Evolutionary conservation across 2,329 filamentous ascomycete species (phyloP), one percentile per base, ranked within the genome.

Genomic region (Fusarium pseudograminearum): DNA sequence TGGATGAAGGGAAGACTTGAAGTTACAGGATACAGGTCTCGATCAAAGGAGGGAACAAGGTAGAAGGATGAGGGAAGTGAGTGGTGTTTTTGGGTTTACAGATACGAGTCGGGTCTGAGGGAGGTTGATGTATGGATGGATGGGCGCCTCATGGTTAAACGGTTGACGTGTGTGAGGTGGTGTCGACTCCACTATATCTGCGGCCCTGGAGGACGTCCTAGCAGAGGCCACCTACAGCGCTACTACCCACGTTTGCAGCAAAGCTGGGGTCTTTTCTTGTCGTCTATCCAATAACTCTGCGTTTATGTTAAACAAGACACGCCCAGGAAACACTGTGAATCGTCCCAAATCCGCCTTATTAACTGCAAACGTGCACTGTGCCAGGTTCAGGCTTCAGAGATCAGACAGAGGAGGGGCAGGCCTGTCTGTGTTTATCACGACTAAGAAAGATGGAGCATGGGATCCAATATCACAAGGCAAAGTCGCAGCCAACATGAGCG

Each of bases 151-250:
- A 61, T 60, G 51, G 64, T 68, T 71, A 57, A 50, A 59, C 48
- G 62, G 71, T 71, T 73, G 72, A 71, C 65, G 67, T 73, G 71
- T 69, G 60, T 51, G 61, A 51, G 61, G 60, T 69, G 65, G 65
- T 40, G 67, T 62, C 61, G 56, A 69, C 66, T 66, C 61, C 60
- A 65, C 61, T 65, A 51, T 58, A 51, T 58, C 28, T 64, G 61
- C 61, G 52, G 61, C 59, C 45, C 42, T 59, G 59, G 55, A 41
- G 57, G 57, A 42, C 40, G 16, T 42, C 22, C 22, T 42, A 52
- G 58, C 57, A 30, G 28, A 30, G 28, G 56, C 46, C 55, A 50
- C 45, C 48, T 51, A 61, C 51, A 45, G 48, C 40, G 53, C 52
- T 57, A 53, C 38, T 30, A 40, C 15, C 40, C 57, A 57, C 55